Conservation (phyloP, 306 rosid genomes). For the Prunus salicina region DNA sequence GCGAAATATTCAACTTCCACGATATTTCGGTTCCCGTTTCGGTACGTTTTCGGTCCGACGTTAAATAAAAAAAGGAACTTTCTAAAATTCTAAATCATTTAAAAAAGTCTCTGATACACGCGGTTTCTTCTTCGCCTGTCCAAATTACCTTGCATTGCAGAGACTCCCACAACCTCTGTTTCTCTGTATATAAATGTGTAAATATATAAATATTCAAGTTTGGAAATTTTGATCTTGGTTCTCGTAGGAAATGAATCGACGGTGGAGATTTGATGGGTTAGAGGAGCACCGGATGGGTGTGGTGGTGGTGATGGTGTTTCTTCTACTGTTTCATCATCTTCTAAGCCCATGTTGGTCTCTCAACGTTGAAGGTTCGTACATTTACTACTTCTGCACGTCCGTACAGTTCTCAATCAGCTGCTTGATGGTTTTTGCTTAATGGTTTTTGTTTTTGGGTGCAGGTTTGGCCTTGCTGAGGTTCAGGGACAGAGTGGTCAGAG, state of each 20-base stretch:
- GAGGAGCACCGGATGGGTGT: conserved; percentile 25
- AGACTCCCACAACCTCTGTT: conserved; percentile 1
- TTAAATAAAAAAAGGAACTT: background rate
- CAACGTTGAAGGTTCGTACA: conserved; percentile 41
- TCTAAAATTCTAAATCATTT: background rate
- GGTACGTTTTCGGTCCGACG: background rate
- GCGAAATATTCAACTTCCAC: conserved; percentile 3
- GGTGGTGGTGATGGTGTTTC: conserved; percentile 17
- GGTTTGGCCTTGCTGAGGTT: conserved; percentile 58
- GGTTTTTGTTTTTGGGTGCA: conserved; percentile 41
- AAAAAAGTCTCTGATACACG: conserved; percentile 32
- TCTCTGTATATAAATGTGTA: background rate
- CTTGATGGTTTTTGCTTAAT: background rate
- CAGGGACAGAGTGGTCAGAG: conserved; percentile 44
- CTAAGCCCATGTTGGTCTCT: conserved; percentile 38
- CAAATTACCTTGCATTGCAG: conserved; percentile 5
- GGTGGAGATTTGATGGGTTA: conserved; percentile 35
- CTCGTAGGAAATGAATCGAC: conserved; percentile 31
- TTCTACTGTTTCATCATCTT: conserved; percentile 24
- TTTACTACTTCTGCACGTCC: conserved; percentile 4
- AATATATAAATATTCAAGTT: background rate
- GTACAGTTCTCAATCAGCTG: background rate
- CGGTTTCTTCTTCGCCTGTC: conserved; percentile 34
- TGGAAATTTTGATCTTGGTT: background rate
- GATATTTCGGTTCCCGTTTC: background rate